Conservation (phyloP, 345 rosid genomes). For the Tarenaya hassleriana region DNA sequence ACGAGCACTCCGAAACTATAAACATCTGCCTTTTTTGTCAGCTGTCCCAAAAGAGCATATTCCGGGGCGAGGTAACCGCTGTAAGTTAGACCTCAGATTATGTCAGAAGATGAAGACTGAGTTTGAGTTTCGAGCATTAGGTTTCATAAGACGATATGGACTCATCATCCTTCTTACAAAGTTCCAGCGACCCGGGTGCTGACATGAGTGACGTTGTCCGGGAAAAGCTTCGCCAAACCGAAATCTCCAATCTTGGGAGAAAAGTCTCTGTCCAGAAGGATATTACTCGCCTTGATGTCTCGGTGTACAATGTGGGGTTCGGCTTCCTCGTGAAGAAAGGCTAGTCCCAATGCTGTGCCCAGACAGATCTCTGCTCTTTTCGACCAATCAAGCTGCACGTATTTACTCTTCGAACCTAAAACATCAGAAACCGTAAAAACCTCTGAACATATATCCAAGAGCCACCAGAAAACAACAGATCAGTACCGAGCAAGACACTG, state of each 20-base stretch:
- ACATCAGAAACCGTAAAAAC: conserved; percentile 13
- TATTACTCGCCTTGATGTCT: conserved; percentile 91
- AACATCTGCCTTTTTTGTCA: conserved; percentile 91
- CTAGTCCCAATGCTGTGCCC: conserved; percentile 78
- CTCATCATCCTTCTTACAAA: conserved; percentile 55
- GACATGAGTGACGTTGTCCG: conserved; percentile 87
- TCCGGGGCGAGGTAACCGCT: conserved; percentile 98
- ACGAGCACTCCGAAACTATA: conserved; percentile 85
- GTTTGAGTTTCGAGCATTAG: too few species aligned
- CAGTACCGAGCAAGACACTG: conserved; percentile 54
- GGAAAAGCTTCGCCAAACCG: conserved; percentile 94
- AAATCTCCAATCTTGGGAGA: conserved; percentile 94
- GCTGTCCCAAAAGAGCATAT: conserved; percentile 77
- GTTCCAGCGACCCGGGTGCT: conserved; percentile 95
- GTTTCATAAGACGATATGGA: conserved; percentile 1
- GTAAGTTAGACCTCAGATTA: conserved; percentile 21
- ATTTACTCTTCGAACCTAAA: conserved; percentile 42
- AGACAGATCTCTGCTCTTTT: conserved; percentile 71
- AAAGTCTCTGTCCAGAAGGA: conserved; percentile 73
- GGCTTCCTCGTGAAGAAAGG: conserved; percentile 82
- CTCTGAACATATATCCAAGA: neutral
- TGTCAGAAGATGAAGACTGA: neutral
- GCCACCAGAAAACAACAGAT: too few species aligned
- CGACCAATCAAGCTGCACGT: conserved; percentile 58
- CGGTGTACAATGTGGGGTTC: conserved; percentile 85